Conservation (phyloP, 1,284 basidiomycete genomes). For the Puccinia coronata region DNA sequence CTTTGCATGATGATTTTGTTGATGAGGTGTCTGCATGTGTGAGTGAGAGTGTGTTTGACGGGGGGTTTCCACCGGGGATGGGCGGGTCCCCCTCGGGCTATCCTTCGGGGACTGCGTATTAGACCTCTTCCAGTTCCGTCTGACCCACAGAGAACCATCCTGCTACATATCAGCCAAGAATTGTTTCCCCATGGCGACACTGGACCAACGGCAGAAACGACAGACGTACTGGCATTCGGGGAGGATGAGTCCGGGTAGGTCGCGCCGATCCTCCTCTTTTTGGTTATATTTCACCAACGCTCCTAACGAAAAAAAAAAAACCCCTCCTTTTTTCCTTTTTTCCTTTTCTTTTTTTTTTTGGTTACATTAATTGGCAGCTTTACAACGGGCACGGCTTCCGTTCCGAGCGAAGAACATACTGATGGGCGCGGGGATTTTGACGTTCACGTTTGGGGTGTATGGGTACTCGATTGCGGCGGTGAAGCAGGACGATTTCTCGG, state of each 20-base stretch:
- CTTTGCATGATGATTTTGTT: too few relatives aligned
- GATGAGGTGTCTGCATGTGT: too few relatives aligned
- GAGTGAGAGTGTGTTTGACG: too few relatives aligned
- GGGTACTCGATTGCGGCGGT: slow-evolving; percentile 40
- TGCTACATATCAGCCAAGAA: too few relatives aligned
- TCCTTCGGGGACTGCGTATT: too few relatives aligned
- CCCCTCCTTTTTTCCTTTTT: too few relatives aligned
- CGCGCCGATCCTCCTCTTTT: neutral
- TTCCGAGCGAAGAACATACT: slow-evolving; percentile 35
- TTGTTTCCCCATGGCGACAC: slow-evolving; percentile 1
- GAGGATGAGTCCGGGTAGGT: slow-evolving; percentile 37
- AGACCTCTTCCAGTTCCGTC: too few relatives aligned
- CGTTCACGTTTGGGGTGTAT: slow-evolving; percentile 41
- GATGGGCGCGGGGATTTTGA: slow-evolving; percentile 31
- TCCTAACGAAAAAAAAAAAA: neutral
- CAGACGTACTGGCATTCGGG: slow-evolving; percentile 33
- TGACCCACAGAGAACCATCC: too few relatives aligned
- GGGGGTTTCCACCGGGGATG: too few relatives aligned
- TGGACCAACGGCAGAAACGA: slow-evolving; percentile 33
- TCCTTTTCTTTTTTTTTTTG: too few relatives aligned
- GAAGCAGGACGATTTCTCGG: slow-evolving; percentile 44
- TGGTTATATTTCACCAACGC: too few relatives aligned
- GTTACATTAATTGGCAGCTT: neutral
- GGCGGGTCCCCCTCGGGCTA: too few relatives aligned
- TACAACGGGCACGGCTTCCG: slow-evolving; percentile 32